These are phyloP conservation scores for Citrus medica DNA, from an alignment of 345 rosid genomes.

Conservation along the genomic window DNA sequence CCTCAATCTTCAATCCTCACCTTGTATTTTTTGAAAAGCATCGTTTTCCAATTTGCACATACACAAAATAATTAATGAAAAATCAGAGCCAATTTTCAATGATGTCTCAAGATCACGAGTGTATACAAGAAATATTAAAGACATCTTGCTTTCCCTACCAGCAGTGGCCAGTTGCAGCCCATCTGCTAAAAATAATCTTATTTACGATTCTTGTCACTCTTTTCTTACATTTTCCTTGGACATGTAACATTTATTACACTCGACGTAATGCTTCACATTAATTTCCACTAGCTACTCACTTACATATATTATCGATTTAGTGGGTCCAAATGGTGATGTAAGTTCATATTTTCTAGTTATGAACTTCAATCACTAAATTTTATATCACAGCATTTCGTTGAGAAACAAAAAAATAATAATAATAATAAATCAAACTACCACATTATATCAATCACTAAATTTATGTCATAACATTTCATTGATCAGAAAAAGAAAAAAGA, in stretches of 20 bases:
- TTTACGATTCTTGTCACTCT: slow-evolving; percentile 12
- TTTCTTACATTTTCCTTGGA: background rate
- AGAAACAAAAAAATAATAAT: no score
- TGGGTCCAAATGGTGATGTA: slow-evolving; percentile 13
- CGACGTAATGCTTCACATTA: background rate
- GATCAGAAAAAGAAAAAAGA: no score
- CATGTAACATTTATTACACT: background rate
- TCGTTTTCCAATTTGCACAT: background rate
- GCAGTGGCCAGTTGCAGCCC: background rate
- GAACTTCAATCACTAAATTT: no score
- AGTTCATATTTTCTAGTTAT: no score
- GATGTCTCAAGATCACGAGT: slow-evolving; percentile 28
- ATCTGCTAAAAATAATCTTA: background rate
- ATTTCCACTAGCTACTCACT: background rate
- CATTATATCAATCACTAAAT: no score
- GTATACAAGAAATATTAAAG: slow-evolving; percentile 18
- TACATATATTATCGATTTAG: background rate
- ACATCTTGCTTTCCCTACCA: background rate
- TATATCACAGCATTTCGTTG: no score
- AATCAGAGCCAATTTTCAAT: background rate
- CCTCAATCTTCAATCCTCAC: background rate
- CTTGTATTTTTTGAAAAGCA: background rate
- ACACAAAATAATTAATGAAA: background rate
- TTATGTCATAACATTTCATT: no score
- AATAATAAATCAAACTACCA: no score